Base-by-base conservation (phyloP, 176 grass and related monocot genomes). In the Paspalum vaginatum region DNA sequence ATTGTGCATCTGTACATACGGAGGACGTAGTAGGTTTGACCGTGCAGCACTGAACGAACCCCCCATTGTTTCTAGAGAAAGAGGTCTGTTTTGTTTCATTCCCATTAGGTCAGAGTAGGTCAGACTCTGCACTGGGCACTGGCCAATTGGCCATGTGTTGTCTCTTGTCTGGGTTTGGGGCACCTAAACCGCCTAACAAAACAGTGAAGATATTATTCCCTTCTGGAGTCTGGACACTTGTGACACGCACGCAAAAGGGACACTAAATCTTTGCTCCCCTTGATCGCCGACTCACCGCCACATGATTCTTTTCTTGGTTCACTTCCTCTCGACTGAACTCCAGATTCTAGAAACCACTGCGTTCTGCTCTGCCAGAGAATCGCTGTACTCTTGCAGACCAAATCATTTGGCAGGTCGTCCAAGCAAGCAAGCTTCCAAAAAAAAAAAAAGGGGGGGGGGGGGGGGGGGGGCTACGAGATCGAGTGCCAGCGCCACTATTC, bases 1-100 rank as follows among this genome's bases (percentile, higher is more conserved):
- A 47, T 11, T 1, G 5, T 43, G 55, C 64, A 24, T 14, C 26
- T 25, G 43, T 39, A 42, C 61, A 13, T 45, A 22, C 32, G 4
- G 14, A 53, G 54, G 22, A 14, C 54, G 47, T 13, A 78, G 49
- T 82, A 78, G 79, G 83, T 89, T 74, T 78, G 88, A 89, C 78
- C 55, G 26, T 81, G 26, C 44, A 38, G 27, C 52, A 51, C 22
- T 16, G 38, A 61, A 21, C 17, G 16, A 63, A 21, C 39, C 62
- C 4, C 70, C 74, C 49, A 3, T 18, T 41, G 51, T 88, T 61
- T 77, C 25, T 42, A 49, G 32, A 39, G 32, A 69, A 77, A 37
- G 11, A 18, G 77, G 44, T 15, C 45, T 16, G 0, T 1, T 2
- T 56, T 61, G 69, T 70, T 48, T 79, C 54, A 81, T 55, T 76